phyloP scores from a whole-genome alignment of 2,329 filamentous ascomycete genomes.

The Coniochaeta ligniaria region DNA sequence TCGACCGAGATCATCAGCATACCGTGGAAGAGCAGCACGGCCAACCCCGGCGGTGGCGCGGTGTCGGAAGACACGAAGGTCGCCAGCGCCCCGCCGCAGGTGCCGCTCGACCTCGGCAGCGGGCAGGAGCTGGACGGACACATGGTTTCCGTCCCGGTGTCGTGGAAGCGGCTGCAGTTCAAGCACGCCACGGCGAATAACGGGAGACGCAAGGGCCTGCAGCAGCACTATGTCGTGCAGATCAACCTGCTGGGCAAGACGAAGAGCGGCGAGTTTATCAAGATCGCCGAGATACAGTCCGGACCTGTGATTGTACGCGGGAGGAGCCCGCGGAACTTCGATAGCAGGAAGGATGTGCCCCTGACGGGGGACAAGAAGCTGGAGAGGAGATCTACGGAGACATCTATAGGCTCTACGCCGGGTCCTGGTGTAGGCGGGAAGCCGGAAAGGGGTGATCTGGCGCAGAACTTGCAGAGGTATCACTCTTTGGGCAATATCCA shows the following conservation, averaged over 20 bases:
- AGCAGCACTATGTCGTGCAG: slow-evolving; percentile 89
- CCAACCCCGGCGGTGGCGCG: slow-evolving; percentile 32
- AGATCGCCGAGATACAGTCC: slow-evolving; percentile 79
- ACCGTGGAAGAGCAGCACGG: slow-evolving; percentile 78
- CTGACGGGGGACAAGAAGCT: slow-evolving; percentile 48
- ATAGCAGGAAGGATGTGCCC: slow-evolving; percentile 79
- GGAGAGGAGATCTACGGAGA: slow-evolving; percentile 34
- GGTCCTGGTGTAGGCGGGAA: slow-evolving; percentile 1
- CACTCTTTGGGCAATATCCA: slow-evolving; percentile 26
- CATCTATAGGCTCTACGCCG: not conserved
- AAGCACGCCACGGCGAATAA: slow-evolving; percentile 96
- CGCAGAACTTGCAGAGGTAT: slow-evolving; percentile 20
- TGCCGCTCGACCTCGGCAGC: slow-evolving; percentile 45
- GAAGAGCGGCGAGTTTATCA: slow-evolving; percentile 57
- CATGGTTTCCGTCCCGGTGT: slow-evolving; percentile 72
- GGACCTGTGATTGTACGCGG: slow-evolving; percentile 94
- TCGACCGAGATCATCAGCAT: slow-evolving; percentile 91
- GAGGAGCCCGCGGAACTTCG: slow-evolving; percentile 88
- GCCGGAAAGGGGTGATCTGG: slow-evolving; percentile 8
- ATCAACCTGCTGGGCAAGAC: slow-evolving; percentile 76
- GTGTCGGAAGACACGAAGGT: slow-evolving; percentile 39
- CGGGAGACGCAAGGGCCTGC: slow-evolving; percentile 83
- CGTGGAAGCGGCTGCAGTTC: slow-evolving; percentile 93
- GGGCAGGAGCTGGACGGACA: slow-evolving; percentile 70
- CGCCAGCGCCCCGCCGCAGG: slow-evolving; percentile 42